These are phyloP conservation scores for Akanthomyces lecanii DNA, from an alignment of 2,329 filamentous ascomycete species.

Conservation along the genomic window DNA sequence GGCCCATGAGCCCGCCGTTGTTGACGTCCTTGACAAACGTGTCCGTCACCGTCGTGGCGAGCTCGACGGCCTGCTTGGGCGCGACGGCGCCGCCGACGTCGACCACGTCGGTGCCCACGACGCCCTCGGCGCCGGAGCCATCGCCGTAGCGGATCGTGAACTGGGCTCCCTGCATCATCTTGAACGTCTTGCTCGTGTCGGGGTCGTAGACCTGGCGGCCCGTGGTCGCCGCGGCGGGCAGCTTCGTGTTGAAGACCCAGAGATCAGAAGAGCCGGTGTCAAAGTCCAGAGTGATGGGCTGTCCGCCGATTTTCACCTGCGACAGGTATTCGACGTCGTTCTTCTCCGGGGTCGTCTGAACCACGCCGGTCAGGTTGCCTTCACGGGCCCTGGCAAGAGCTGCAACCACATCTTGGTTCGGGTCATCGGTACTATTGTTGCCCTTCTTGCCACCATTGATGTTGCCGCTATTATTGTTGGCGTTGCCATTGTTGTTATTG, in stretches of 20 bases:
- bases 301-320: constrained; percentile 65
- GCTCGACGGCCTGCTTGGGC: constrained; percentile 60
- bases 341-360: constrained; percentile 57
- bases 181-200: constrained; percentile 32
- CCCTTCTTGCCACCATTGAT: constrained; percentile 13
- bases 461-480: not conserved
- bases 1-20: constrained; percentile 65
- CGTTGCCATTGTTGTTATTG: constrained; percentile 5
- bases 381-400: not conserved
- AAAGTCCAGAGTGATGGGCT: constrained; percentile 65
- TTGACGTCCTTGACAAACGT: constrained; percentile 56
- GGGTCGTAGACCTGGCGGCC: constrained; percentile 46
- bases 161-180: constrained; percentile 37
- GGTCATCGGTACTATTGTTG: constrained; percentile 7
- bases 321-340: constrained; percentile 65
- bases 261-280: constrained; percentile 73
- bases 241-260: constrained; percentile 66
- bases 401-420: not conserved
- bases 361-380: constrained; percentile 42
- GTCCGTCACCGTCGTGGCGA: constrained; percentile 55
- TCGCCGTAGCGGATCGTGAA: constrained; percentile 70
- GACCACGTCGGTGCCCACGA: constrained; percentile 65
- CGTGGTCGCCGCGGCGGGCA: constrained; percentile 39
- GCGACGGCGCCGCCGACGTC: constrained; percentile 62
- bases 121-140: constrained; percentile 56